Base-by-base conservation (phyloP, 1,284 basidiomycete species). In the Laetiporus sulphureus region DNA sequence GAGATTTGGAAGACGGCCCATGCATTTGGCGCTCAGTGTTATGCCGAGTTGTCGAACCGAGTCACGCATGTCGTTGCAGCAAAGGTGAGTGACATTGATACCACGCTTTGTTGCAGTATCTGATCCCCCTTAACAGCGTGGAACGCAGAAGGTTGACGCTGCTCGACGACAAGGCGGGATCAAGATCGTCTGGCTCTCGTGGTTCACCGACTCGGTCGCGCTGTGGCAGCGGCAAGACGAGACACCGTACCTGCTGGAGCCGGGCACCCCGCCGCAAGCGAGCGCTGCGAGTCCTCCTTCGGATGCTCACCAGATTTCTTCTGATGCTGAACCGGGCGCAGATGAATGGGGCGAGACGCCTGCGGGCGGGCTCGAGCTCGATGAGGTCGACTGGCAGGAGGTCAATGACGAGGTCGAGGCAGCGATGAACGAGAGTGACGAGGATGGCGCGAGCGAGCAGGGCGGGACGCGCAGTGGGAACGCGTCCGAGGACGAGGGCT, bases 1-100 rank as follows among this genome's bases (percentile, higher is more conserved):
- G 90, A 95, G 51, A 79, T 92, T 38, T 98, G 94, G 94, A 75
- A 78, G 45, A 73, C 85, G 53, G 91, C 95, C 4, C 72, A 77
- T 36, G 82, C 87, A 60, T 99, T 96, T 56, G 95, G 95, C 13
- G 95, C 95, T 1, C 68, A 66, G 30, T 92, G 90, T 60, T 73
- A 80, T 29, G 77, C 75, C 13, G 79, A 87, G 41, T 61, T 97
- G 19, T 73, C 71, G 2, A 61, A 64, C n/a, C 64, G 73, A 1
- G 75, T 89, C 15, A 98, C 95, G 0, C 95, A 99, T 56, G 82
- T 98, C 25, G 89, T 99, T 20, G 87, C 92, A 12, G 87, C 86
- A 3, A 88, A 90, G 69, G 83, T 42, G 67, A 19, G 7, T 32
- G 32, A 35, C 20, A 5, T 18, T 32, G n/a, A n/a, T n/a, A n/a